Evolutionary conservation across 768 basidiomycete genomes (phyloP).

Genomic region (Leccinellum luteum): DNA sequence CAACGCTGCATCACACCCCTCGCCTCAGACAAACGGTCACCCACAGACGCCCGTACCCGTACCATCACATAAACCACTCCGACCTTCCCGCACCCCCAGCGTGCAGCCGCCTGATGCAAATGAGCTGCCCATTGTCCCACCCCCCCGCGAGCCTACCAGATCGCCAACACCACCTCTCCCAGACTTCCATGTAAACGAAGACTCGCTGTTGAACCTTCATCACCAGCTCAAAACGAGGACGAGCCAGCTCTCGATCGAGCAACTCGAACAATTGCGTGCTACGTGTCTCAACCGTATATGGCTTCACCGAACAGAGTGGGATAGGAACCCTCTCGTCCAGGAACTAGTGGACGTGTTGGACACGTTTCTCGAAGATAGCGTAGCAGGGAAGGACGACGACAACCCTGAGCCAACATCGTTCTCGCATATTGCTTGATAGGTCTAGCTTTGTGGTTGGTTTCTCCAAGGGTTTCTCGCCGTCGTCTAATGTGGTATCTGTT

Average conservation of each 20-base stretch:
- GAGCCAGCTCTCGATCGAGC: constrained; percentile 67
- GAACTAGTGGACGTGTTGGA: constrained; percentile 57
- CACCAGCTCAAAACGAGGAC: constrained; percentile 54
- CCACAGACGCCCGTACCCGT: constrained; percentile 11
- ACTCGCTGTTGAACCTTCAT: constrained; percentile 47
- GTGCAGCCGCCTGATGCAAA: constrained; percentile 14
- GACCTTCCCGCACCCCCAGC: constrained; percentile 6
- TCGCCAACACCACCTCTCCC: constrained; percentile 73
- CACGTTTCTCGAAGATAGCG: constrained; percentile 67
- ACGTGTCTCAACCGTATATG: constrained; percentile 79
- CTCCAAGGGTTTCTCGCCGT: too few relatives aligned
- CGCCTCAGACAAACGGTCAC: constrained; percentile 11
- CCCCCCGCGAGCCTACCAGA: constrained; percentile 46
- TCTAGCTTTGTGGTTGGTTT: not conserved
- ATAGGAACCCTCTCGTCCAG: constrained; percentile 61
- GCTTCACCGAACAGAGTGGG: constrained; percentile 80
- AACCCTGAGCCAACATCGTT: constrained; percentile 5
- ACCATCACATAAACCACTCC: not conserved
- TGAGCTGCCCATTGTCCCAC: constrained; percentile 19
- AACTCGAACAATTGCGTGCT: constrained; percentile 92
- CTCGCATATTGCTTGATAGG: constrained; percentile 1
- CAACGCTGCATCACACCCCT: not conserved
- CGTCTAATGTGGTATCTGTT: not conserved
- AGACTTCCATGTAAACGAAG: constrained; percentile 66
- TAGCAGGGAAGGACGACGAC: constrained; percentile 17